phyloP scores from a whole-genome alignment of 192 early-diverging fungal genomes.

The Coemansia sp. region DNA sequence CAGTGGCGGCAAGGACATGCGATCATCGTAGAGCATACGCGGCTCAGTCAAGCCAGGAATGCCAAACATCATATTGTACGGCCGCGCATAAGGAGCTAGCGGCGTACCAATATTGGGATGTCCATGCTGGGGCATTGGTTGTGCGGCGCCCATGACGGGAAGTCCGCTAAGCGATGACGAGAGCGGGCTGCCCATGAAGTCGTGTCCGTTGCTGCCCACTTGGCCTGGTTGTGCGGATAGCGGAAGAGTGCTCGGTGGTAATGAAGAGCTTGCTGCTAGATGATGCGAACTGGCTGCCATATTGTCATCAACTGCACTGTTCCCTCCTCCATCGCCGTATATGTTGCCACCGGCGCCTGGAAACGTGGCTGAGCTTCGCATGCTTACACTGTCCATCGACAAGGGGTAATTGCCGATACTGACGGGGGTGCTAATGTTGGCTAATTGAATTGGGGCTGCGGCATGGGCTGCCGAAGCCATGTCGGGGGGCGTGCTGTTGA shows the following conservation, averaged over 20 bases:
- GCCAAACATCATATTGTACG: constrained; percentile 53
- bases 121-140: constrained; percentile 7
- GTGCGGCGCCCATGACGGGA: constrained; percentile 6
- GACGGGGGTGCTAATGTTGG: not conserved
- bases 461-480: not conserved
- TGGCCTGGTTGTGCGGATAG: constrained; percentile 6
- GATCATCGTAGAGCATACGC: constrained; percentile 47
- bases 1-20: constrained; percentile 36
- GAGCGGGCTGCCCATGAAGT: constrained; percentile 27
- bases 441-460: not conserved
- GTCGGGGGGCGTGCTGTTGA: constrained; percentile 14
- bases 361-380: constrained; percentile 13
- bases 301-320: constrained; percentile 1
- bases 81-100: constrained; percentile 22
- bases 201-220: constrained; percentile 7
- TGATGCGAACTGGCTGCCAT: not conserved
- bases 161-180: constrained; percentile 12
- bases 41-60: constrained; percentile 38
- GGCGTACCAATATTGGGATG: constrained; percentile 20
- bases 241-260: not conserved
- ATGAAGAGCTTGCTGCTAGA: not conserved
- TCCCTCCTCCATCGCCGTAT: constrained; percentile 2
- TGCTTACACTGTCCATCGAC: constrained; percentile 5
- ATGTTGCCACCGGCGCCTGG: not conserved
- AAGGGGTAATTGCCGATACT: constrained; percentile 14